These are phyloP conservation scores for Aphanoascus verrucosus DNA, from an alignment of 2,329 filamentous ascomycete genomes.

Conservation along the genomic window DNA sequence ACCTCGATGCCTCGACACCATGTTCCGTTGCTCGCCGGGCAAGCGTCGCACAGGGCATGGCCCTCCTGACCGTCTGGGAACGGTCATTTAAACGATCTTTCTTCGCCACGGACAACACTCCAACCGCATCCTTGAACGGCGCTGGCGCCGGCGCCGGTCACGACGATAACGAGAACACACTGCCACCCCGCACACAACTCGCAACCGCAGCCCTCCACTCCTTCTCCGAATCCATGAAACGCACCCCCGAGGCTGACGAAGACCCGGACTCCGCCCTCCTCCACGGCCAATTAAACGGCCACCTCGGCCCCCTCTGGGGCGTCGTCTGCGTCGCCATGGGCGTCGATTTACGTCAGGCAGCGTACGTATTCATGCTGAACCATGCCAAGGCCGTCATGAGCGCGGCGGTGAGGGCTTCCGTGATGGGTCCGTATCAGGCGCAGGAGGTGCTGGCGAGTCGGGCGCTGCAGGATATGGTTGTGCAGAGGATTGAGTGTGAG, in stretches of 20 bases:
- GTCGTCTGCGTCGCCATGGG: slow-evolving; percentile 44
- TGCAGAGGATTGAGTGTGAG: slow-evolving; percentile 39
- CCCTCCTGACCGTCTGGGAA: slow-evolving; percentile 51
- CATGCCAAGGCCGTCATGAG: slow-evolving; percentile 54
- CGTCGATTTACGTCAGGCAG: slow-evolving; percentile 43
- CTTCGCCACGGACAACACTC: slow-evolving; percentile 14
- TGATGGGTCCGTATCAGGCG: slow-evolving; percentile 56
- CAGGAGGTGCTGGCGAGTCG: slow-evolving; percentile 48
- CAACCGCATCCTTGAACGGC: neutral
- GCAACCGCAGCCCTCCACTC: slow-evolving; percentile 22
- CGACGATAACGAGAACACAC: neutral
- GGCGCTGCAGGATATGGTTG: slow-evolving; percentile 43
- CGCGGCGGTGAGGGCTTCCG: slow-evolving; percentile 51
- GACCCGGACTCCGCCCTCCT: slow-evolving; percentile 19
- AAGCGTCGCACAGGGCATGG: slow-evolving; percentile 50
- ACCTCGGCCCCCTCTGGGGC: slow-evolving; percentile 53
- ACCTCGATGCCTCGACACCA: slow-evolving; percentile 52
- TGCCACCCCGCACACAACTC: neutral
- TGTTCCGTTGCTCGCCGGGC: slow-evolving; percentile 53
- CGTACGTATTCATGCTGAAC: slow-evolving; percentile 53
- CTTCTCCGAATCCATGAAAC: slow-evolving; percentile 33
- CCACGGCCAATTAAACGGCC: slow-evolving; percentile 33
- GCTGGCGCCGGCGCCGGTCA: no score
- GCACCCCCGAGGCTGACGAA: slow-evolving; percentile 22
- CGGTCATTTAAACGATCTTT: slow-evolving; percentile 37